A percentile compares a stretch with the other conserved stretches of the same genome.
phyloP scores from a whole-genome alignment of 306 rosid species.

The Vigna nakashimae region DNA sequence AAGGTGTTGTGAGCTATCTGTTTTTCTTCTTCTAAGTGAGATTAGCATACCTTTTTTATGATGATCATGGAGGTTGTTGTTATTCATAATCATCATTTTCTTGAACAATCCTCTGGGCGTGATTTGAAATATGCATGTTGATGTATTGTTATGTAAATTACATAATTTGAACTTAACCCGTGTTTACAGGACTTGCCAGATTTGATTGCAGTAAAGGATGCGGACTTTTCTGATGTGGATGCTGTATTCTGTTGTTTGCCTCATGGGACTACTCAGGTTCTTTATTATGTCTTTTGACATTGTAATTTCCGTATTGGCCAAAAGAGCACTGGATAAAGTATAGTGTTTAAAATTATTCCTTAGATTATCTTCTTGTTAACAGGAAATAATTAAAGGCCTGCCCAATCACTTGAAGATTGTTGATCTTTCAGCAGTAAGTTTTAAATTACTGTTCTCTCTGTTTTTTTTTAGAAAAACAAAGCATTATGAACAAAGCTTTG shows the following conservation, averaged over 20 bases:
- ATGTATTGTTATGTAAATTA: conserved; percentile 14
- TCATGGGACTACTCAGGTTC: conserved; percentile 95
- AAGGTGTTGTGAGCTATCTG: conserved; percentile 2
- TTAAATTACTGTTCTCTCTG: conserved; percentile 10
- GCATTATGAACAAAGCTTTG: conserved; percentile 10
- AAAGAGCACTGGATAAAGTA: conserved; percentile 1
- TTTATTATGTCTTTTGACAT: conserved; percentile 21
- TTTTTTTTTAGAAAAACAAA: background rate
- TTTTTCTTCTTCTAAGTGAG: conserved; percentile 18
- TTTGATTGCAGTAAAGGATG: conserved; percentile 89
- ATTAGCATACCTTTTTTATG: conserved; percentile 1
- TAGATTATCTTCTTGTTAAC: conserved; percentile 47
- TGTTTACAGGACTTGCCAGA: conserved; percentile 76
- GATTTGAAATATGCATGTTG: conserved; percentile 18
- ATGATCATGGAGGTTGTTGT: conserved; percentile 31
- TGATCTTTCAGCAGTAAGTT: conserved; percentile 96
- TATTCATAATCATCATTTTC: conserved; percentile 34
- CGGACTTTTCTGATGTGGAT: conserved; percentile 78
- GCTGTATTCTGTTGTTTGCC: conserved; percentile 98
- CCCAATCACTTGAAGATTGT: conserved; percentile 90
- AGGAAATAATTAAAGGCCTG: conserved; percentile 93
- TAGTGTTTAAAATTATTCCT: conserved; percentile 19
- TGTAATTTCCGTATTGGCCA: conserved; percentile 11
- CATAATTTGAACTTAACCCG: conserved; percentile 29
- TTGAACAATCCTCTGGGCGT: conserved; percentile 20